Percentiles rank a stretch among this genome's conserved stretches.
These are phyloP conservation scores for Cladosporium austrohemisphaericum DNA, from an alignment of 2,329 filamentous ascomycete genomes.

Conservation along the genomic window DNA sequence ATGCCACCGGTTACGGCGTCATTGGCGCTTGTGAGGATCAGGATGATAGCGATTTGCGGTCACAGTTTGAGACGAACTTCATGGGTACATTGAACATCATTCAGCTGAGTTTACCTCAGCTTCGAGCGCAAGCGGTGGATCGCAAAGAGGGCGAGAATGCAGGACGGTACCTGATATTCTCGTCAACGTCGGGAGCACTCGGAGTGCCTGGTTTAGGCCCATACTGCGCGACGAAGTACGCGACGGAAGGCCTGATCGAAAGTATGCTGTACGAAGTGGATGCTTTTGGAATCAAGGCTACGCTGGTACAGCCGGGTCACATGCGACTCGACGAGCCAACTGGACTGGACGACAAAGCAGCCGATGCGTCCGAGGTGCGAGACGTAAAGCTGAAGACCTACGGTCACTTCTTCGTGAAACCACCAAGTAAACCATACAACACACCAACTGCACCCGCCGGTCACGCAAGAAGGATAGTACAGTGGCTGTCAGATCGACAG, in stretches of 20 bases:
- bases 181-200: slow-evolving; percentile 84
- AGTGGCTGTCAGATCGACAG: slow-evolving; percentile 90
- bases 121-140: slow-evolving; percentile 61
- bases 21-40: slow-evolving; percentile 96
- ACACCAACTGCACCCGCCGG: slow-evolving; percentile 75
- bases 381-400: slow-evolving; percentile 63
- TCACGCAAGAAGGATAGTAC: slow-evolving; percentile 85
- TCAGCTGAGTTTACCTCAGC: slow-evolving; percentile 81
- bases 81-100: slow-evolving; percentile 94
- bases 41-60: slow-evolving; percentile 88
- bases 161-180: slow-evolving; percentile 91
- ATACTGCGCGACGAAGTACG: slow-evolving; percentile 96
- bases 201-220: slow-evolving; percentile 89
- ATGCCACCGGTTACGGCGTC: slow-evolving; percentile 92
- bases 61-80: slow-evolving; percentile 97
- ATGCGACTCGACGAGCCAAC: slow-evolving; percentile 77
- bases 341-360: slow-evolving; percentile 30
- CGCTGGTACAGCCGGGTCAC: slow-evolving; percentile 85
- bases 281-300: slow-evolving; percentile 85
- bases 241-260: slow-evolving; percentile 91
- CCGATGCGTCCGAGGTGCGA: slow-evolving; percentile 15
- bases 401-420: slow-evolving; percentile 89
- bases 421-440: slow-evolving; percentile 75
- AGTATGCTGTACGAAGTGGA: slow-evolving; percentile 96
- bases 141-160: slow-evolving; percentile 27